Base-by-base conservation (phyloP, 2,329 filamentous ascomycete species). In the Rhytidhysteron rufulum region DNA sequence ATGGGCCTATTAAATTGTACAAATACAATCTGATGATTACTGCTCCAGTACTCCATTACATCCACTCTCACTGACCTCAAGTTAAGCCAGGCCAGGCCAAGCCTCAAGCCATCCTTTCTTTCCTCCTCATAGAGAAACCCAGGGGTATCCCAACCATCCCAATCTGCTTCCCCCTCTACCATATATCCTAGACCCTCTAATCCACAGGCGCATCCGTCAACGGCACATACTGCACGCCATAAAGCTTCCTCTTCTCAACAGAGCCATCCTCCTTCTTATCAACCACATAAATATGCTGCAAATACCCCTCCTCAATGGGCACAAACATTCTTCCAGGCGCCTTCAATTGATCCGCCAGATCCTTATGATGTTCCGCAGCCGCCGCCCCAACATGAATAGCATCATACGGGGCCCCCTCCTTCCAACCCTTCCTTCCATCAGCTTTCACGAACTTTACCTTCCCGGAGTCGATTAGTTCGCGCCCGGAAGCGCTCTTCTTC, bases 341-440 rank as follows among this genome's bases (percentile, higher is more conserved):
- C 48, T 80, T 81, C 50, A 98, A 69, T 70, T 97, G 93, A 21
- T 82, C 77, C 33, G 95, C 67, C 49, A 97, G 67, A 43, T 79
- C 77, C 15, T 77, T 60, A 60, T 95, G 90, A 40, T 95, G 68
- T 57, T 81, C 77, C 18, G 70, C 77, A 0, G 91, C 91, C 6
- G 88, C 86, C 1, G 93, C 93, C 0, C 93, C 93, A 3, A 97
- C 93, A 61, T 97, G 93, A 44, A 98, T 97, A 2, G 86, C 90
- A 73, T 97, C 88, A 74, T 91, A 98, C 0, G 81, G 75, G 21
- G 64, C 67, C 45, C 68, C 73, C 10, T 71, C 67, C 20, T 37
- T 42, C 62, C 64, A 74, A 3, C 72, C 72, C 39, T 63, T 58
- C 45, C 72, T 53, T 10, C 72, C 72, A 67, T 96, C 90, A 0